Percentiles rank a stretch among this genome's conserved stretches.
Conservation (phyloP, 768 basidiomycete genomes). For the Mycena galericulata region DNA sequence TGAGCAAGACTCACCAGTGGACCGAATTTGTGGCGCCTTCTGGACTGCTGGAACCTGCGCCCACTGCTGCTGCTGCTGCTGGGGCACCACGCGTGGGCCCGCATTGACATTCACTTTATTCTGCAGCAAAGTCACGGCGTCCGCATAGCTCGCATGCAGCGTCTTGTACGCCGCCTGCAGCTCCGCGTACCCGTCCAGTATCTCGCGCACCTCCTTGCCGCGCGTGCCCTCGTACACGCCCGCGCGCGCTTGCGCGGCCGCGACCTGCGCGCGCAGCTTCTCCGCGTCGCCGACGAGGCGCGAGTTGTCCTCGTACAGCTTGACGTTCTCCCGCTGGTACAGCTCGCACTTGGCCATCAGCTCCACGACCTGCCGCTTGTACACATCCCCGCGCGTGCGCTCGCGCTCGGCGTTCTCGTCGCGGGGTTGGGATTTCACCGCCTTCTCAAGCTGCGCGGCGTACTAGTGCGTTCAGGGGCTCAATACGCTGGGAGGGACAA, state of each 20-base stretch:
- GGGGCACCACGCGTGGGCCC: not conserved
- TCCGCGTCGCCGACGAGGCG: slow-evolving; percentile 33
- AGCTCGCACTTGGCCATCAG: slow-evolving; percentile 6
- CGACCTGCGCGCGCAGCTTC: not conserved
- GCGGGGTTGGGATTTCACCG: not conserved
- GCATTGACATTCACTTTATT: not conserved
- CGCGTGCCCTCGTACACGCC: not conserved
- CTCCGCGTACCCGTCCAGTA: not conserved
- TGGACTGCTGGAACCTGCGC: too few relatives aligned
- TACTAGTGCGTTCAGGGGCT: not conserved
- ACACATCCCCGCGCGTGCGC: too few relatives aligned
- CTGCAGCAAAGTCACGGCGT: too few relatives aligned
- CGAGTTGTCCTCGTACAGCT: slow-evolving; percentile 54
- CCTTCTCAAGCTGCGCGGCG: not conserved
- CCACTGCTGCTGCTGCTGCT: not conserved
- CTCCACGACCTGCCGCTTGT: slow-evolving; percentile 7
- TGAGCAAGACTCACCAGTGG: not conserved
- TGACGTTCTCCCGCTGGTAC: slow-evolving; percentile 42
- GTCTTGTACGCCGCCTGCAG: not conserved
- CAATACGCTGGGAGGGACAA: not conserved
- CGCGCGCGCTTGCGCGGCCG: not conserved
- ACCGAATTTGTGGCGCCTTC: not conserved
- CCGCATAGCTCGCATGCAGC: not conserved
- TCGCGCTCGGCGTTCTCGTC: not conserved
- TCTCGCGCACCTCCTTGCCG: not conserved